Conservation (phyloP, 2,329 filamentous ascomycete genomes). For the Dactylonectria estremocensis region DNA sequence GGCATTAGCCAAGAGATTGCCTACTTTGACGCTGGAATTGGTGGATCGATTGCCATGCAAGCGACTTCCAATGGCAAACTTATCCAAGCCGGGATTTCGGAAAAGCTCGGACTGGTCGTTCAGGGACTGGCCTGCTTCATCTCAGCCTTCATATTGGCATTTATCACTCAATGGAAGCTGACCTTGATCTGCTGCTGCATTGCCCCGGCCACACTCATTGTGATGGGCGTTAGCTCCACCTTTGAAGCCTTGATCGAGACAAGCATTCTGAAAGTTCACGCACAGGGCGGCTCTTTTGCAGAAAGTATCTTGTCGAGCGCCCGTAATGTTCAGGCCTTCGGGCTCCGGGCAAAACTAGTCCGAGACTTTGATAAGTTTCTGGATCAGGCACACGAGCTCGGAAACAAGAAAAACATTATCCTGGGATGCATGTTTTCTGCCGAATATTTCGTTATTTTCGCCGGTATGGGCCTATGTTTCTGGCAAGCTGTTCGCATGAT, state of each 20-base stretch:
- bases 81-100: constrained; percentile 54
- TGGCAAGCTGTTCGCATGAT: constrained; percentile 59
- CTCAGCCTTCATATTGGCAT: constrained; percentile 56
- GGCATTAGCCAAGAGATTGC: constrained; percentile 43
- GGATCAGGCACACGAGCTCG: constrained; percentile 51
- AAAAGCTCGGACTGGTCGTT: constrained; percentile 56
- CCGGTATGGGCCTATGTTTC: constrained; percentile 58
- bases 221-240: constrained; percentile 47
- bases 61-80: constrained; percentile 27
- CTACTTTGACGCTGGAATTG: constrained; percentile 47
- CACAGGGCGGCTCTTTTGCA: constrained; percentile 52
- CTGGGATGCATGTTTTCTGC: constrained; percentile 49
- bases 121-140: constrained; percentile 56
- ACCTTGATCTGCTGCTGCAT: constrained; percentile 56
- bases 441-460: constrained; percentile 58
- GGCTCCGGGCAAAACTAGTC: constrained; percentile 55
- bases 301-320: constrained; percentile 56
- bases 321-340: constrained; percentile 60
- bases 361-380: constrained; percentile 57
- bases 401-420: constrained; percentile 56
- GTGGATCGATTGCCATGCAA: constrained; percentile 57
- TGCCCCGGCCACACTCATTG: constrained; percentile 47
- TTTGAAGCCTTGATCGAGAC: constrained; percentile 51
- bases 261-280: constrained; percentile 50
- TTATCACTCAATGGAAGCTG: constrained; percentile 59